A percentile compares a stretch with the other conserved stretches of the same genome.
These are phyloP conservation scores for Cystobasidium ongulense DNA, from an alignment of 768 basidiomycete genomes.

Conservation along the genomic window DNA sequence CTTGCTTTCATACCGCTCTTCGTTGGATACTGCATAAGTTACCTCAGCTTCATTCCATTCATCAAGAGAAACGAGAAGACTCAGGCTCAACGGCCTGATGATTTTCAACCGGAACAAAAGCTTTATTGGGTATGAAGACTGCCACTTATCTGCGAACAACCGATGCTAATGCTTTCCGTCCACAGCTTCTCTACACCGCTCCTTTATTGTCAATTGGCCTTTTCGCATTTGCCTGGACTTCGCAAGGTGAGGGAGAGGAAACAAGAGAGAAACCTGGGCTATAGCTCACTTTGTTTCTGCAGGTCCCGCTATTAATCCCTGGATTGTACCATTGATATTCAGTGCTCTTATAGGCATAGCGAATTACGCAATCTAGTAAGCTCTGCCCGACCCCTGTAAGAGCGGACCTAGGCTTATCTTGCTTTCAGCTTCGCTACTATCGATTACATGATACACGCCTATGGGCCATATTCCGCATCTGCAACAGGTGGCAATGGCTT, in stretches of 20 bases:
- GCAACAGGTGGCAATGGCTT: constrained; percentile 44
- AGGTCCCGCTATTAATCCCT: constrained; percentile 3
- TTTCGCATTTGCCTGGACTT: constrained; percentile 36
- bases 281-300: neutral
- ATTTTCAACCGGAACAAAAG: constrained; percentile 40
- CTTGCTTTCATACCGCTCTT: constrained; percentile 42
- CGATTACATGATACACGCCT: constrained; percentile 41
- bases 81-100: constrained; percentile 35
- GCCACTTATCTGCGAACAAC: neutral
- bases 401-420: neutral
- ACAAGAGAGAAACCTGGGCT: neutral
- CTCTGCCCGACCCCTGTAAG: neutral
- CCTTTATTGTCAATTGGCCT: constrained; percentile 27
- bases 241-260: constrained; percentile 31
- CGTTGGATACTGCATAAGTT: constrained; percentile 43
- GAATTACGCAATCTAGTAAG: constrained; percentile 6
- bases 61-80: constrained; percentile 35
- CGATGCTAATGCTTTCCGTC: neutral
- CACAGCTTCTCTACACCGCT: constrained; percentile 31
- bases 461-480: constrained; percentile 43
- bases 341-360: constrained; percentile 39
- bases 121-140: constrained; percentile 34
- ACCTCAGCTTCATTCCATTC: constrained; percentile 37
- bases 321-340: constrained; percentile 36
- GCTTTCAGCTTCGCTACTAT: neutral